Conservation (phyloP, 2,329 filamentous ascomycete species). For the Biscogniauxia sp. region DNA sequence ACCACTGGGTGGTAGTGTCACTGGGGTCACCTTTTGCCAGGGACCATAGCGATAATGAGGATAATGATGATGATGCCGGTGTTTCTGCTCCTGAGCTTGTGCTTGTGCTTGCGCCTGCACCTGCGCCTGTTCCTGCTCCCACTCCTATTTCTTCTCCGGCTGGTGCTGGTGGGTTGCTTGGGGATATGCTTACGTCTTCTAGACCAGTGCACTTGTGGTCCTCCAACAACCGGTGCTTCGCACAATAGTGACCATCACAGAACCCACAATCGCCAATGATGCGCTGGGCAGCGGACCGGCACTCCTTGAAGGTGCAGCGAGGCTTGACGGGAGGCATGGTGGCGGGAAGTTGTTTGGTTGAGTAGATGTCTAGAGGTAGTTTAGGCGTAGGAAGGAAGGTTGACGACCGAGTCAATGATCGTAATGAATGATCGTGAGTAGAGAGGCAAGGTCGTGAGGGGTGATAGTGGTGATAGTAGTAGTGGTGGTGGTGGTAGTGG, state of each 20-base stretch:
- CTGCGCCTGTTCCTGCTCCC: too few relatives aligned
- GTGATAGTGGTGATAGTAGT: too few relatives aligned
- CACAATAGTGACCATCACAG: slow-evolving; percentile 91
- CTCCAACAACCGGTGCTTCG: slow-evolving; percentile 90
- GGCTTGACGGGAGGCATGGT: slow-evolving; percentile 72
- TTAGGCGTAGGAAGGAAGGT: not conserved
- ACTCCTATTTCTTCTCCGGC: not conserved
- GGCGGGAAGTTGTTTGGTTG: slow-evolving; percentile 13
- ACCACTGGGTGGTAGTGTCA: slow-evolving; percentile 30
- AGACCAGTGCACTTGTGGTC: slow-evolving; percentile 90
- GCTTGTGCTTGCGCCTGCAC: too few relatives aligned
- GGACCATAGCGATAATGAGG: slow-evolving; percentile 11
- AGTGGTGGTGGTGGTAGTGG: too few relatives aligned
- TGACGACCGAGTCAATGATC: not conserved
- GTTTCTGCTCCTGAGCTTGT: too few relatives aligned
- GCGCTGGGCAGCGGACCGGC: slow-evolving; percentile 81
- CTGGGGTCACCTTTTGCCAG: slow-evolving; percentile 8
- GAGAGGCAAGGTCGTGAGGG: too few relatives aligned
- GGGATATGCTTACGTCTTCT: slow-evolving; percentile 68
- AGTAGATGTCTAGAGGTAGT: not conserved
- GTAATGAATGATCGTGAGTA: not conserved
- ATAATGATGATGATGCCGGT: slow-evolving; percentile 3
- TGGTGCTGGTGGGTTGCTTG: slow-evolving; percentile 8
- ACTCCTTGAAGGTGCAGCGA: slow-evolving; percentile 85
- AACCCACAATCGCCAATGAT: slow-evolving; percentile 97